A percentile compares a stretch with the other conserved stretches of the same genome.
These are phyloP conservation scores for Coniochaeta sp. DNA, from an alignment of 2,329 filamentous ascomycete genomes.

Conservation along the genomic window DNA sequence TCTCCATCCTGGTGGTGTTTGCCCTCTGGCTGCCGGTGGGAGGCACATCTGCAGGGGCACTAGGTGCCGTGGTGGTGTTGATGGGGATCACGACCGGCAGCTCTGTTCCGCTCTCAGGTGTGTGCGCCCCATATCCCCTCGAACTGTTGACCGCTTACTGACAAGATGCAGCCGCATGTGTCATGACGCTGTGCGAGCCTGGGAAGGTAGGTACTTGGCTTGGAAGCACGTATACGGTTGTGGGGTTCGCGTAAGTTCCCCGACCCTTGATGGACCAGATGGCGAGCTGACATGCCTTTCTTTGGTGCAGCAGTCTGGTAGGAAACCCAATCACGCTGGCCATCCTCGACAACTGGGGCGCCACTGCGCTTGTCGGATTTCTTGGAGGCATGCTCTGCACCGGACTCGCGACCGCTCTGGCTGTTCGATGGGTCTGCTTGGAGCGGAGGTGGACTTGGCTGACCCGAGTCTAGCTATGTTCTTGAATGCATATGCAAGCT, in stretches of 20 bases:
- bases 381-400: too few species aligned
- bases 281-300: background rate
- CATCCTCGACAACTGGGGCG: constrained; percentile 12
- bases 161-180: constrained; percentile 15
- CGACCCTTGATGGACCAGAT: background rate
- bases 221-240: constrained; percentile 19
- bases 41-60: constrained; percentile 9
- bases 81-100: constrained; percentile 22
- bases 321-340: constrained; percentile 15
- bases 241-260: constrained; percentile 18
- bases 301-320: constrained; percentile 7
- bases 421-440: constrained; percentile 15
- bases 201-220: constrained; percentile 20
- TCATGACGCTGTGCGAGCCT: constrained; percentile 17
- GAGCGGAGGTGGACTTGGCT: constrained; percentile 12
- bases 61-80: constrained; percentile 17
- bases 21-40: constrained; percentile 17
- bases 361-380: constrained; percentile 7
- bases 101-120: constrained; percentile 20
- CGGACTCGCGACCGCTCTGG: constrained; percentile 13
- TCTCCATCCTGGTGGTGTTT: too few species aligned
- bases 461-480: constrained; percentile 8
- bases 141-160: background rate
- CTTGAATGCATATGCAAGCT: constrained; percentile 11
- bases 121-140: background rate